These are phyloP conservation scores for Fusarium ramigenum DNA, from an alignment of 2,329 filamentous ascomycete species.

Conservation along the genomic window DNA sequence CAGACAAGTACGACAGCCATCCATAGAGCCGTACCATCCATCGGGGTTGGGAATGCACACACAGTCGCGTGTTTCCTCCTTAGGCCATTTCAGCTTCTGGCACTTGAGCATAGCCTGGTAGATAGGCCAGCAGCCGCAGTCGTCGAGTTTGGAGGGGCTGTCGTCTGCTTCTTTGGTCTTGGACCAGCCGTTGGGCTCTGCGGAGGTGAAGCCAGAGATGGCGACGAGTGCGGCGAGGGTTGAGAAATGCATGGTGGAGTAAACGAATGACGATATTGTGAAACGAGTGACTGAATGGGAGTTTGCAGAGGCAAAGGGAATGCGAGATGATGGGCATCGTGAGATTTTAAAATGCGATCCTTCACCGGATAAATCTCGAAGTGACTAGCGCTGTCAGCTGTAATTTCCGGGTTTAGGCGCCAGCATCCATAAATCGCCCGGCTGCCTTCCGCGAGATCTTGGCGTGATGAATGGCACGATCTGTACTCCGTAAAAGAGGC, in stretches of 20 bases:
- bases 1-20: slow-evolving; percentile 34
- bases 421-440: neutral
- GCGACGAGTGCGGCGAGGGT: slow-evolving; percentile 6
- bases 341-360: neutral
- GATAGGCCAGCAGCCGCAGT: slow-evolving; percentile 37
- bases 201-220: slow-evolving; percentile 13
- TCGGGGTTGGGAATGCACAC: slow-evolving; percentile 33
- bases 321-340: neutral
- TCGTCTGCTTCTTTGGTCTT: slow-evolving; percentile 25
- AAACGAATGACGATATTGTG: neutral
- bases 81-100: slow-evolving; percentile 28
- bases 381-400: neutral
- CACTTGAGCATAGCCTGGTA: slow-evolving; percentile 32
- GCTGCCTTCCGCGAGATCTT: neutral
- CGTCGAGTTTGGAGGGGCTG: slow-evolving; percentile 33
- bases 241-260: slow-evolving; percentile 7
- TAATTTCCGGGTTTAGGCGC: neutral
- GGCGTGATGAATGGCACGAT: neutral
- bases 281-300: neutral
- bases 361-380: neutral
- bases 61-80: slow-evolving; percentile 17
- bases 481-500: too few species aligned
- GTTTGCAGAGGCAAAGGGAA: neutral
- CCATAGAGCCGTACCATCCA: slow-evolving; percentile 35
- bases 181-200: slow-evolving; percentile 33